Evolutionary conservation across 1,139 yeast genomes (phyloP).

Genomic region (Yamadazyma trypodendri): DNA sequence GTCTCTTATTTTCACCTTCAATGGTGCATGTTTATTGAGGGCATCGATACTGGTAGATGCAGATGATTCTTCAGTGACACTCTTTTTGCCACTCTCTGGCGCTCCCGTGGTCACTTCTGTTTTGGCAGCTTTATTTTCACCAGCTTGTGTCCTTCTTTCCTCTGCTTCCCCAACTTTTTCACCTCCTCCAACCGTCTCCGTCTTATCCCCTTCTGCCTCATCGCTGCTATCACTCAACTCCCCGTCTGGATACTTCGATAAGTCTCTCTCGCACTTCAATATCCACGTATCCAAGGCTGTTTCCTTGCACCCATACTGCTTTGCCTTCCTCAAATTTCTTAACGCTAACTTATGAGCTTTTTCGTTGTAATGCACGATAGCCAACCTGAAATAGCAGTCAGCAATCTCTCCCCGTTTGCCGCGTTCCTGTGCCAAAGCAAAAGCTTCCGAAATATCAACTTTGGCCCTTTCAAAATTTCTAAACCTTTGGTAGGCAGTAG

Average conservation of each 20-base stretch:
- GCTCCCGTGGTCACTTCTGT: neutral
- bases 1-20: slow-evolving; percentile 49
- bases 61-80: too few relatives aligned
- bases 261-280: slow-evolving; percentile 40
- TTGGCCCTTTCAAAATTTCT: slow-evolving; percentile 51
- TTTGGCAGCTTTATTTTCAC: neutral
- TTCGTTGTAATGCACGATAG: slow-evolving; percentile 46
- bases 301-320: slow-evolving; percentile 46
- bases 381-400: slow-evolving; percentile 59
- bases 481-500: slow-evolving; percentile 57
- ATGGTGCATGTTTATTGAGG: slow-evolving; percentile 41
- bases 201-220: neutral
- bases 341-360: slow-evolving; percentile 50
- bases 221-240: neutral
- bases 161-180: neutral
- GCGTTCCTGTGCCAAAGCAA: slow-evolving; percentile 48
- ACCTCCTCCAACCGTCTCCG: neutral
- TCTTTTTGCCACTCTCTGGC: neutral
- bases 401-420: slow-evolving; percentile 57
- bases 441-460: slow-evolving; percentile 54
- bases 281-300: slow-evolving; percentile 53
- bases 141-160: neutral
- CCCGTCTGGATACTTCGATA: slow-evolving; percentile 15
- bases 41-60: slow-evolving; percentile 31
- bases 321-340: slow-evolving; percentile 49